phyloP scores from a whole-genome alignment of 1,139 yeast species.

The Candida neerlandica region DNA sequence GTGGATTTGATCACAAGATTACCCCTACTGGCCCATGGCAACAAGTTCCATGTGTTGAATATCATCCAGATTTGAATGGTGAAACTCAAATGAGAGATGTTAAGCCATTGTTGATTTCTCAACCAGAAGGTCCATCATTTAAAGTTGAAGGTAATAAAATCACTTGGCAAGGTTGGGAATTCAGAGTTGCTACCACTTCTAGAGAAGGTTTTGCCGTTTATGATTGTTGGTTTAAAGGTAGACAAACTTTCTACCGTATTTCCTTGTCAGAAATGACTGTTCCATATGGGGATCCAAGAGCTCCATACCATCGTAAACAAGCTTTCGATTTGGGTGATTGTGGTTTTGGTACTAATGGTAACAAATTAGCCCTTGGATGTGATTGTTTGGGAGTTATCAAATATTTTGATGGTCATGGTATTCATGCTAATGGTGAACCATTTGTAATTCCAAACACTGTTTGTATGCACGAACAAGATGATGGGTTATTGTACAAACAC shows the following conservation, averaged over 20 bases:
- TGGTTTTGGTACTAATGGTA: constrained; percentile 83
- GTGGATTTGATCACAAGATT: constrained; percentile 66
- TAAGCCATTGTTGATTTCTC: constrained; percentile 74
- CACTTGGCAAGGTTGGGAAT: constrained; percentile 90
- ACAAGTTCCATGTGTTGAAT: constrained; percentile 63
- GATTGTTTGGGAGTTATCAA: constrained; percentile 88
- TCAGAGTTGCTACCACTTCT: constrained; percentile 70
- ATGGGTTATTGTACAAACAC: constrained; percentile 76
- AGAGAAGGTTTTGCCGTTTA: constrained; percentile 87
- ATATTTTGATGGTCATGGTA: constrained; percentile 69
- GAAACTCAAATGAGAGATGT: constrained; percentile 56
- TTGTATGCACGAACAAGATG: constrained; percentile 90
- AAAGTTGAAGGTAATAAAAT: constrained; percentile 63
- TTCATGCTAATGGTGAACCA: constrained; percentile 67
- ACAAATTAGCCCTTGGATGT: constrained; percentile 76
- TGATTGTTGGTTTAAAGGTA: constrained; percentile 78
- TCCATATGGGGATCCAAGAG: constrained; percentile 79
- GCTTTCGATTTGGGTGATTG: constrained; percentile 90
- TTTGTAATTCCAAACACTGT: constrained; percentile 69
- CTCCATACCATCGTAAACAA: constrained; percentile 82
- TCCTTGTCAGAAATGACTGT: constrained; percentile 87
- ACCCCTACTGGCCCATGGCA: constrained; percentile 65
- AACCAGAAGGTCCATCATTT: constrained; percentile 89
- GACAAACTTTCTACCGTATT: constrained; percentile 77
- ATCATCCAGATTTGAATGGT: constrained; percentile 74